A percentile compares a stretch with the other conserved stretches of the same genome.
Conservation (phyloP, 148 eudicot genomes). For the Chenopodium quinoa region DNA sequence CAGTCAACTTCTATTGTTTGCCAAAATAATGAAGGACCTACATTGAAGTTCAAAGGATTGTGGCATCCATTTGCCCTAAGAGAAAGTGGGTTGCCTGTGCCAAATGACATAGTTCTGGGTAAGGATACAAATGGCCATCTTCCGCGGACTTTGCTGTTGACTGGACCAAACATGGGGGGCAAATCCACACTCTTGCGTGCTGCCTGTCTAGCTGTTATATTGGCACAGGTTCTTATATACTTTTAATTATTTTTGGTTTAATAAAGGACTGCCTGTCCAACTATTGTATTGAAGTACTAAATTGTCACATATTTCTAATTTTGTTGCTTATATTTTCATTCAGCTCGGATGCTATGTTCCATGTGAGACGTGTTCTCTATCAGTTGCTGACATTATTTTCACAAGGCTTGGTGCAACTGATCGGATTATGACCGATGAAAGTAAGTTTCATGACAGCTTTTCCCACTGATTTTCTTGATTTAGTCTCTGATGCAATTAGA, state of each 20-base stretch:
- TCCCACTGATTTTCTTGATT: conserved; percentile 6
- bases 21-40: conserved; percentile 51
- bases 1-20: conserved; percentile 32
- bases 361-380: conserved; percentile 64
- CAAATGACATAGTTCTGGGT: conserved; percentile 79
- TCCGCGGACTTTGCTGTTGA: conserved; percentile 82
- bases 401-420: conserved; percentile 98
- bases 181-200: conserved; percentile 96
- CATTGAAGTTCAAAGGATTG: conserved; percentile 67
- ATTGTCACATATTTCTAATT: background rate
- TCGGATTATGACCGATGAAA: conserved; percentile 96
- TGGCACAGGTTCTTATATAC: conserved; percentile 65
- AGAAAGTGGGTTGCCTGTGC: conserved; percentile 76
- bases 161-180: conserved; percentile 99
- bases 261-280: background rate
- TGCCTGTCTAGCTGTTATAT: conserved; percentile 76
- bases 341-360: conserved; percentile 99
- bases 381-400: conserved; percentile 84
- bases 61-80: conserved; percentile 96
- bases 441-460: conserved; percentile 50
- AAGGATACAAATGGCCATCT: conserved; percentile 43
- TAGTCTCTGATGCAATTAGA: background rate
- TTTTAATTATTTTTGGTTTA: background rate
- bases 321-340: conserved; percentile 17
- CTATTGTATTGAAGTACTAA: too few relatives aligned